Evolutionary conservation across 108 stramenopile genomes (phyloP).

Genomic region (Skeletonema marinoi): DNA sequence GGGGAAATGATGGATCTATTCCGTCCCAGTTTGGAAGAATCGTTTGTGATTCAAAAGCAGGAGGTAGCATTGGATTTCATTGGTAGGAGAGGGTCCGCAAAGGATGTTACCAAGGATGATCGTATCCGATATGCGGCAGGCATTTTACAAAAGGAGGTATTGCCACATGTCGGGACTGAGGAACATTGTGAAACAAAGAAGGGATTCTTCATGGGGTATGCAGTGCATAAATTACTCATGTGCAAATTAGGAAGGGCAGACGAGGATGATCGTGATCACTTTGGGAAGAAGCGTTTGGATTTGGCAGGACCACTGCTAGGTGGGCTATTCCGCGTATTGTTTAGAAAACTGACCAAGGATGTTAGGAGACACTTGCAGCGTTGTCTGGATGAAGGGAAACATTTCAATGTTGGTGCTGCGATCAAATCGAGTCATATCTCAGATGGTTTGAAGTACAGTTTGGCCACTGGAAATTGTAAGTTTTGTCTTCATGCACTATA

Average conservation of each 20-base stretch:
- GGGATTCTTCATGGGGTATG: conserved; percentile 99
- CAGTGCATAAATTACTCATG: conserved; percentile 96
- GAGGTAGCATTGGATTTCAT: conserved; percentile 97
- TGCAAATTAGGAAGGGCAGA: conserved; percentile 92
- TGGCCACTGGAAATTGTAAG: conserved; percentile 99
- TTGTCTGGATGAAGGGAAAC: conserved; percentile 95
- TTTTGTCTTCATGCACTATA: conserved; percentile 9
- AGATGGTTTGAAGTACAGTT: conserved; percentile 95
- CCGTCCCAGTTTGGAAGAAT: conserved; percentile 95
- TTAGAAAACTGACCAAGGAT: conserved; percentile 94
- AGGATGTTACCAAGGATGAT: conserved; percentile 93
- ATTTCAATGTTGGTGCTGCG: conserved; percentile 94
- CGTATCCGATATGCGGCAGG: conserved; percentile 96
- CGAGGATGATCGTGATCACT: conserved; percentile 99
- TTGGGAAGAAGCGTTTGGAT: conserved; percentile 99
- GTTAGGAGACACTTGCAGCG: conserved; percentile 92
- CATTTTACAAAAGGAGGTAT: conserved; percentile 94
- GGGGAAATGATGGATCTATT: conserved; percentile 97
- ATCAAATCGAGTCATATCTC: conserved; percentile 97
- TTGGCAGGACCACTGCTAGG: conserved; percentile 97
- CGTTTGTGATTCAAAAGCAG: conserved; percentile 92
- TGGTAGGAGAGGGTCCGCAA: conserved; percentile 91
- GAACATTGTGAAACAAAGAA: conserved; percentile 98
- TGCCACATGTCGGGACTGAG: conserved; percentile 98
- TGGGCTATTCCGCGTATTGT: conserved; percentile 94